A percentile compares a stretch with the other conserved stretches of the same genome.
Conservation (phyloP, 169 alveolate genomes). For the Toxoplasma gondii region DNA sequence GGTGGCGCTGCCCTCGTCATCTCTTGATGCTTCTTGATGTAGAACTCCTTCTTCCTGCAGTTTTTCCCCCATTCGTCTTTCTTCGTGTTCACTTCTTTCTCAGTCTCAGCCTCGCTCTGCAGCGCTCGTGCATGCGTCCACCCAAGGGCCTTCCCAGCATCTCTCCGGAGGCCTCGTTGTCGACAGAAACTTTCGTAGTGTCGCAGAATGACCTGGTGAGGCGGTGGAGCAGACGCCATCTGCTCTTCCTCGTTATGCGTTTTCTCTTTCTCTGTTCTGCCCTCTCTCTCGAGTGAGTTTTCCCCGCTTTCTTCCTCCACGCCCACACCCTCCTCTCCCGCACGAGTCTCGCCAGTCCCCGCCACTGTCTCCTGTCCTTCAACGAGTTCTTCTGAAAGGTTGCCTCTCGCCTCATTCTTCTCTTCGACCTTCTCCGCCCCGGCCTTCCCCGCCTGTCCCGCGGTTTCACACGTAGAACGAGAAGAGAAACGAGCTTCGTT, state of each 20-base stretch:
- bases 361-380: background rate
- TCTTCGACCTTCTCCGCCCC: background rate
- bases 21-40: too few species aligned
- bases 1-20: too few species aligned
- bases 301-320: background rate
- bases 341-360: too few species aligned
- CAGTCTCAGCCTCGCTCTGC: too few species aligned
- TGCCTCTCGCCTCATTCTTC: background rate
- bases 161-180: background rate
- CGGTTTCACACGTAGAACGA: background rate
- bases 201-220: background rate
- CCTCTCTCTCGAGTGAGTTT: background rate
- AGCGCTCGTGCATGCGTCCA: too few species aligned
- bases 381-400: background rate
- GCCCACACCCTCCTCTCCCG: background rate
- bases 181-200: background rate
- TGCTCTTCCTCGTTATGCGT: background rate
- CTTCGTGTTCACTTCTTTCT: too few species aligned
- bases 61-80: too few species aligned
- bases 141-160: too few species aligned
- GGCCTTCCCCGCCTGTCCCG: too few species aligned
- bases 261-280: background rate
- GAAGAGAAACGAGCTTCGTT: background rate
- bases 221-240: background rate
- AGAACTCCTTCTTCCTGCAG: too few species aligned